phyloP scores from a whole-genome alignment of 257 asterid genomes.

The Solanum piurae region DNA sequence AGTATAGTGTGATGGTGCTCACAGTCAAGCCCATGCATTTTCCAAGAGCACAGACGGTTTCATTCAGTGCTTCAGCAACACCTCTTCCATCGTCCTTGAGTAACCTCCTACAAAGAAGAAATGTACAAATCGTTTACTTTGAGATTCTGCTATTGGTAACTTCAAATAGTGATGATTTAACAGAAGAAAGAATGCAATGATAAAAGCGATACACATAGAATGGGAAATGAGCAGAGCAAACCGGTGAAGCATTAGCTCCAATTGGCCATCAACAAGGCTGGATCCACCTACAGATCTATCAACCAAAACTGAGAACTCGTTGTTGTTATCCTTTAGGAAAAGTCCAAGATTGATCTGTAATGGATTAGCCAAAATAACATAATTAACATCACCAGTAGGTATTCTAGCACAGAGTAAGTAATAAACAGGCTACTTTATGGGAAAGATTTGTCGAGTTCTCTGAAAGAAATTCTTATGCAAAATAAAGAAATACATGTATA shows the following conservation, averaged over 20 bases:
- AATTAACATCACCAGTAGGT: not conserved
- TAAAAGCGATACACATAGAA: not conserved
- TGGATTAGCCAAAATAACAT: not conserved
- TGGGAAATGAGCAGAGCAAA: conserved; percentile 4
- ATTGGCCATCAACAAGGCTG: conserved; percentile 70
- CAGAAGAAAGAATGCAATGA: not conserved
- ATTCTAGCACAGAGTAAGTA: not conserved
- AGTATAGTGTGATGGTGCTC: conserved; percentile 15
- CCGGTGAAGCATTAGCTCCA: conserved; percentile 96
- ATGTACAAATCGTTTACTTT: not conserved
- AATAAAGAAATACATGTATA: not conserved
- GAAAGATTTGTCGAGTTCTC: not conserved
- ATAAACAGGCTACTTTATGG: not conserved
- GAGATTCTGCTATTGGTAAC: not conserved
- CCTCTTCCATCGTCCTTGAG: conserved; percentile 81
- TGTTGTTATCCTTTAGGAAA: conserved; percentile 60
- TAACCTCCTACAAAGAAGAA: conserved; percentile 62
- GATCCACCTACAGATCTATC: conserved; percentile 97
- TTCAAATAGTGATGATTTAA: not conserved
- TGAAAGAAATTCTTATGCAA: not conserved
- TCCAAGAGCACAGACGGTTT: conserved; percentile 51
- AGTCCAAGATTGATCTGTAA: conserved; percentile 87
- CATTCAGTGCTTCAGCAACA: conserved; percentile 84
- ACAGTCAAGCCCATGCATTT: conserved; percentile 73
- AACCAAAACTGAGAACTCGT: conserved; percentile 83